Evolutionary conservation across 345 rosid genomes (phyloP).

Genomic region (Erysimum cheiranthoides): DNA sequence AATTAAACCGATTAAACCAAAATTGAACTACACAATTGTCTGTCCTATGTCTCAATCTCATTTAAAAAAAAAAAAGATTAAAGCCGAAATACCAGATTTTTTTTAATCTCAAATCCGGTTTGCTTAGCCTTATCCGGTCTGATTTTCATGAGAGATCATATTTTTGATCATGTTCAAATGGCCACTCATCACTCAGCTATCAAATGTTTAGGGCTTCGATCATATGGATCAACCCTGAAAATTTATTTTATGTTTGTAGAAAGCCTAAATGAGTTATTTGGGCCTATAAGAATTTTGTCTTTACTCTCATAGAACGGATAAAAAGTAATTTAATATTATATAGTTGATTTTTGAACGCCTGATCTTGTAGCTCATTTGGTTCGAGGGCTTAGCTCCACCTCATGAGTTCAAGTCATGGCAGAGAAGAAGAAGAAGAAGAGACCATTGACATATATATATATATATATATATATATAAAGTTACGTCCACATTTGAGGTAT

Average conservation of each 20-base stretch:
- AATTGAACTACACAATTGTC: background rate
- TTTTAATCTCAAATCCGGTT: background rate
- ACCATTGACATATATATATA: background rate
- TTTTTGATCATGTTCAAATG: no score
- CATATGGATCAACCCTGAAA: background rate
- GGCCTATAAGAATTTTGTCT: background rate
- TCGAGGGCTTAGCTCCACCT: background rate
- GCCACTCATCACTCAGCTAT: no score
- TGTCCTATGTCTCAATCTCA: no score
- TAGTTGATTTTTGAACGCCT: background rate
- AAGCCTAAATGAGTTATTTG: background rate
- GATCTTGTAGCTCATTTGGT: conserved; percentile 23
- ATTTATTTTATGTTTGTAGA: background rate
- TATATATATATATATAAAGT: background rate
- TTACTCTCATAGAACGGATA: no score
- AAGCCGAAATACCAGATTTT: no score
- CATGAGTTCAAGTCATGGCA: background rate
- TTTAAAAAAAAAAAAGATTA: no score
- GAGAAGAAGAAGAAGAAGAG: background rate
- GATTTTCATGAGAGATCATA: background rate
- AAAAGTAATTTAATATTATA: background rate
- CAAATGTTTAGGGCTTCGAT: background rate
- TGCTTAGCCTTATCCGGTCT: background rate
- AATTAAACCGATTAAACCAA: conserved; percentile 3
- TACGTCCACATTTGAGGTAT: background rate